Conservation (phyloP, 148 eudicot species). For the Fagopyrum homotropicum region DNA sequence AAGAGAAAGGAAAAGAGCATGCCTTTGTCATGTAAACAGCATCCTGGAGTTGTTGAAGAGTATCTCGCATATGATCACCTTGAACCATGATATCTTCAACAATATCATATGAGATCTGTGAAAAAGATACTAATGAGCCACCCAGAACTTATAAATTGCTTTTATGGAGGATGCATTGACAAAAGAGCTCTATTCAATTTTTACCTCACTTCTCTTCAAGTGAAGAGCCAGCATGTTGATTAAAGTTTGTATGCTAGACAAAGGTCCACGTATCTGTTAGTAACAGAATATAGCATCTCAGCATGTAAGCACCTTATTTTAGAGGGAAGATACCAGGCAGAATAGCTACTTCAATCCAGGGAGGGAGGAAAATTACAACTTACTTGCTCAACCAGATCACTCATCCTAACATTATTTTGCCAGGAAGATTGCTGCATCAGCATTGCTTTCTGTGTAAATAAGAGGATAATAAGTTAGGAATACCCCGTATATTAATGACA, state of each 20-base stretch:
- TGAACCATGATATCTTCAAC: constrained; percentile 75
- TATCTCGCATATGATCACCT: constrained; percentile 73
- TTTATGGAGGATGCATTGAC: constrained; percentile 3
- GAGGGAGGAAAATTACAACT: constrained; percentile 23
- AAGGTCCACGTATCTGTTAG: constrained; percentile 83
- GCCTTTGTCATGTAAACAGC: constrained; percentile 93
- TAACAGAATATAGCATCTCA: constrained; percentile 21
- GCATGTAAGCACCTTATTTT: constrained; percentile 12
- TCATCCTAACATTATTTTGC: constrained; percentile 95
- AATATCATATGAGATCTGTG: constrained; percentile 80
- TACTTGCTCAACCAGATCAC: constrained; percentile 88
- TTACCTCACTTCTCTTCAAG: constrained; percentile 72
- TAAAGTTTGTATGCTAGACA: constrained; percentile 78
- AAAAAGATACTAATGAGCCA: constrained; percentile 9
- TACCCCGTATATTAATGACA: neutral
- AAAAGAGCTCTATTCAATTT: constrained; percentile 12
- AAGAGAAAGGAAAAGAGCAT: constrained; percentile 12
- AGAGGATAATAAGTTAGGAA: constrained; percentile 11
- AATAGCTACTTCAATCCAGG: neutral
- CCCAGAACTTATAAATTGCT: neutral
- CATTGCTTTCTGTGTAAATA: constrained; percentile 64
- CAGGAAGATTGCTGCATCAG: constrained; percentile 92
- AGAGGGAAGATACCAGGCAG: neutral
- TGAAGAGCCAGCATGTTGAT: constrained; percentile 70
- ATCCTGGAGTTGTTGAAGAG: constrained; percentile 89